Percentiles rank a stretch among this genome's conserved stretches.
These are phyloP conservation scores for Mycena latifolia DNA, from an alignment of 768 basidiomycete genomes.

Conservation along the genomic window DNA sequence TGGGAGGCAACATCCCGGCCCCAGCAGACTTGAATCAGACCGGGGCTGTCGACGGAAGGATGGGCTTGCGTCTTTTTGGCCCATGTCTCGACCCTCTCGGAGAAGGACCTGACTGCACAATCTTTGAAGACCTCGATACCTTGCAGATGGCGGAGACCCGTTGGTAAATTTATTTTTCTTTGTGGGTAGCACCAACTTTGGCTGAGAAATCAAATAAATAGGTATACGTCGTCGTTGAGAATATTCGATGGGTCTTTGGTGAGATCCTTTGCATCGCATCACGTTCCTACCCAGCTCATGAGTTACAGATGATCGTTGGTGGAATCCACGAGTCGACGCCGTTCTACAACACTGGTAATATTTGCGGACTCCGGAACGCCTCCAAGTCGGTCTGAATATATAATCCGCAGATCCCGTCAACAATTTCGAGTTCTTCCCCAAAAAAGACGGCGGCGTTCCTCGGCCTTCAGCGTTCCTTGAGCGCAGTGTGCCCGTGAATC, in stretches of 20 bases:
- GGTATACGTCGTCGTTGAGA: constrained; percentile 59
- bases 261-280: background rate
- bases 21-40: constrained; percentile 47
- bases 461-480: constrained; percentile 63
- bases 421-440: constrained; percentile 68
- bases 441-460: constrained; percentile 51
- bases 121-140: constrained; percentile 57
- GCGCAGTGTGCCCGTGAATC: constrained; percentile 65
- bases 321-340: constrained; percentile 49
- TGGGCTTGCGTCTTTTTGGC: constrained; percentile 39
- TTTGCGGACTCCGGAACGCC: no score
- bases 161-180: constrained; percentile 50
- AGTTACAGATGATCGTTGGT: constrained; percentile 27
- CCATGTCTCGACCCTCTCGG: constrained; percentile 39
- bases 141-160: constrained; percentile 65
- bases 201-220: background rate
- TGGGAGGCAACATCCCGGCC: constrained; percentile 65
- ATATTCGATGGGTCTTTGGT: constrained; percentile 56
- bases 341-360: constrained; percentile 35
- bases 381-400: background rate
- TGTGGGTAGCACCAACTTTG: background rate
- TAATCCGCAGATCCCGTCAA: constrained; percentile 42
- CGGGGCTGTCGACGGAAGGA: constrained; percentile 47
- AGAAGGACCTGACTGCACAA: constrained; percentile 40
- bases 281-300: background rate